Conservation (phyloP, 2,329 filamentous ascomycete species). For the Pyricularia pennisetigena region DNA sequence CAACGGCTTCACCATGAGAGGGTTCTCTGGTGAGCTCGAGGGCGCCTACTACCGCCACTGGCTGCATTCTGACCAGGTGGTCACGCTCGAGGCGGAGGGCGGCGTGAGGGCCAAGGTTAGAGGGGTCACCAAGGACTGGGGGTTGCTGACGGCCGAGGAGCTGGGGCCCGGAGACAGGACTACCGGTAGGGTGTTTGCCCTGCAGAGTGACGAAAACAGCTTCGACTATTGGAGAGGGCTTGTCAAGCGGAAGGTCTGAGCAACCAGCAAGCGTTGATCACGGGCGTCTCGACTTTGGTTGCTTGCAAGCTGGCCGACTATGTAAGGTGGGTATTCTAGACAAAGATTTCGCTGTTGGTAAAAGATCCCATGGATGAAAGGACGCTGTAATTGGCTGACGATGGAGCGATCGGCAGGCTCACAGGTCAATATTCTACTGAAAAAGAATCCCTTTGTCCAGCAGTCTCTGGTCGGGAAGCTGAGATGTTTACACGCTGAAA, state of each 20-base stretch:
- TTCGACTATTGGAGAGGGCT: constrained; percentile 95
- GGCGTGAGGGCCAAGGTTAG: constrained; percentile 66
- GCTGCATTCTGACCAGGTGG: constrained; percentile 68
- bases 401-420: neutral
- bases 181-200: constrained; percentile 68
- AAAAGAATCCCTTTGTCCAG: neutral
- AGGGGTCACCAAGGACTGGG: constrained; percentile 89
- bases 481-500: neutral
- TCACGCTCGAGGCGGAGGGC: constrained; percentile 71
- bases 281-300: neutral
- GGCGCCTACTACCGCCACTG: constrained; percentile 70
- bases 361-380: neutral
- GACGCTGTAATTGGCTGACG: neutral
- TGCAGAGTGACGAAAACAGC: constrained; percentile 96
- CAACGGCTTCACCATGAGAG: constrained; percentile 59
- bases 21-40: constrained; percentile 68
- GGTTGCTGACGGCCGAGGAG: constrained; percentile 77
- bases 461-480: neutral
- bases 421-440: neutral
- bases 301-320: neutral
- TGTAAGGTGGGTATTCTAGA: neutral
- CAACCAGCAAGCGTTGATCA: neutral
- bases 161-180: constrained; percentile 59
- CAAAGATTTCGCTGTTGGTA: neutral
- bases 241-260: constrained; percentile 65